Conservation (phyloP, 208 protist genomes). For the Crithidia bombi region DNA sequence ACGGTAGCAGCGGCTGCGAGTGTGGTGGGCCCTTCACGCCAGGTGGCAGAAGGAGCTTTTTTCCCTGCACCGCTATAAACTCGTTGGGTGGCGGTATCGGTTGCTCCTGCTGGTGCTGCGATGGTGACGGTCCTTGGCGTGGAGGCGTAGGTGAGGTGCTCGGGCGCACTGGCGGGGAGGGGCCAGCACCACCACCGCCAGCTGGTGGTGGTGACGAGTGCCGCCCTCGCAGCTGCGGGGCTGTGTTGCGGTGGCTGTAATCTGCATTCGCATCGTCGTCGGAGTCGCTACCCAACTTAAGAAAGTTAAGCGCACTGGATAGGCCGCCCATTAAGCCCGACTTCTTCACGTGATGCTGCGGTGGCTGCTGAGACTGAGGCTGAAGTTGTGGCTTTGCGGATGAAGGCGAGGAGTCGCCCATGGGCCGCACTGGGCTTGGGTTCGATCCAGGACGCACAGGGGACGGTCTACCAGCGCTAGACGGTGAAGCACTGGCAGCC, state of each 20-base stretch:
- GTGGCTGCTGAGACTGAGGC: slow-evolving; percentile 3
- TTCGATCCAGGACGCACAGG: not conserved
- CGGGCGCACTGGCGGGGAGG: not conserved
- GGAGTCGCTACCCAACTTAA: slow-evolving; percentile 9
- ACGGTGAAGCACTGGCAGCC: not conserved
- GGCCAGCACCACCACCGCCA: not conserved
- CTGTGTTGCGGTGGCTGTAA: not conserved
- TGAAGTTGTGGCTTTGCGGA: slow-evolving; percentile 4
- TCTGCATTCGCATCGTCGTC: not conserved
- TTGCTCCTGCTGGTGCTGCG: slow-evolving; percentile 1
- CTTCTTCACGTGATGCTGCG: slow-evolving; percentile 3
- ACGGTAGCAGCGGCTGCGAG: not conserved
- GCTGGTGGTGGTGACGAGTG: slow-evolving; percentile 13
- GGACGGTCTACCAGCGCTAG: not conserved
- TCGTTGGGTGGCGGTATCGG: not conserved
- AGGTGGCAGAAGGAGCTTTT: slow-evolving; percentile 24
- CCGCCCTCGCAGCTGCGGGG: not conserved
- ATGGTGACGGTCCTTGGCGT: not conserved
- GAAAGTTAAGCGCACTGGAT: slow-evolving; percentile 10
- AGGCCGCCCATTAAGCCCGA: not conserved
- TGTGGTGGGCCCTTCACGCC: slow-evolving; percentile 1
- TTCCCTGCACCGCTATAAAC: slow-evolving; percentile 6
- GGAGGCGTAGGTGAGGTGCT: not conserved
- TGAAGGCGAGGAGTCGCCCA: not conserved
- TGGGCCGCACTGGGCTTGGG: not conserved